Conservation (phyloP, 257 asterid species). For the Verbena officinalis region DNA sequence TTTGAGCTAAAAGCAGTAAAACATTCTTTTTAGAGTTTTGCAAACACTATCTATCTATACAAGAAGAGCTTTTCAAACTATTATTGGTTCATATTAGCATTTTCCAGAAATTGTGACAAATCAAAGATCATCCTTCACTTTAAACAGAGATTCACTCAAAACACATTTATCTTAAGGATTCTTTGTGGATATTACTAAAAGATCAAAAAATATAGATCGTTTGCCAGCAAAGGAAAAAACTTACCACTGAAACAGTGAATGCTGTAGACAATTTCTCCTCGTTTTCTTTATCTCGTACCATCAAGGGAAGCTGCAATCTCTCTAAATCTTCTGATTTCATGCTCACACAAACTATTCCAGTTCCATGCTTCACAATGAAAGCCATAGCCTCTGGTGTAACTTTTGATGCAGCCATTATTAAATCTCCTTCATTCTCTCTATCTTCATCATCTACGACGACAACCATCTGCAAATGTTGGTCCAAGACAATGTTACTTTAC, state of each 20-base stretch:
- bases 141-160: not conserved
- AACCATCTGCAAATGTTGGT: slow-evolving; percentile 68
- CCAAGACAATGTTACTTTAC: not conserved
- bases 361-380: slow-evolving; percentile 87
- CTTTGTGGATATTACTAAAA: not conserved
- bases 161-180: slow-evolving; percentile 1
- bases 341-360: slow-evolving; percentile 98
- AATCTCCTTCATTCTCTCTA: slow-evolving; percentile 96
- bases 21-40: no score
- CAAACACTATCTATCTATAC: not conserved
- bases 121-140: not conserved
- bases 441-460: slow-evolving; percentile 94
- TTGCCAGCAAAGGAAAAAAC: slow-evolving; percentile 24
- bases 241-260: slow-evolving; percentile 89
- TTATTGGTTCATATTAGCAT: not conserved
- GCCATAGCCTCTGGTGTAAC: slow-evolving; percentile 96
- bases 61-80: slow-evolving; percentile 11
- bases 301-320: slow-evolving; percentile 81
- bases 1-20: no score
- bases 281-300: slow-evolving; percentile 81
- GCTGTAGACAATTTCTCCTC: slow-evolving; percentile 95
- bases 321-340: slow-evolving; percentile 86
- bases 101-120: not conserved
- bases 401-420: slow-evolving; percentile 91
- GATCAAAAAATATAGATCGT: not conserved